Evolutionary conservation across 2,329 filamentous ascomycete species (phyloP), one percentile per base, ranked within the genome.

Genomic region (Paraconiothyrium brasiliense): DNA sequence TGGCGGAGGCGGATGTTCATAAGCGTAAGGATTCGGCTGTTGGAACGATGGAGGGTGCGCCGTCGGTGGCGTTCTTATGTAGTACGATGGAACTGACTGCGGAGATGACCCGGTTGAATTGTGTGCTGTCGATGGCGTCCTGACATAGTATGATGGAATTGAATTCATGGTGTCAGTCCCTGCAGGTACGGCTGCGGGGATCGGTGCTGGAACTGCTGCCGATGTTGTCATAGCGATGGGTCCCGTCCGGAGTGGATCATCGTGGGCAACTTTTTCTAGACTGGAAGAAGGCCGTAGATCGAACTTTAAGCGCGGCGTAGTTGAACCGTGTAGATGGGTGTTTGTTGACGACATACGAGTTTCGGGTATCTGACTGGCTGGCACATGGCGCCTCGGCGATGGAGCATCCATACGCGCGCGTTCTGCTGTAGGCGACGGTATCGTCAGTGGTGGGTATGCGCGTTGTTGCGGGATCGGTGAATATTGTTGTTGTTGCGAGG

Each of bases 81-180:
- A 57, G 27, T 58, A 58, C 24, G 60, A 58, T 1, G 58, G 57
- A 7, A 60, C 37, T 10, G 61, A 39, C 20, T 57, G 54, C 35
- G 47, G 59, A 27, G 59, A 56, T 48, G 59, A 57, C 37, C 59
- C 60, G 11, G 44, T 56, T 6, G 66, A 56, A 3, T 46, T 44
- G 10, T 57, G 52, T 5, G 51, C 32, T 6, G 55, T 59, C 11
- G 63, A 57, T 34, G 64, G 59, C 6, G 64, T 60, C 39, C 27
- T 51, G 44, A 60, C 37, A 39, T 66, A 60, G 57, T 63, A 60
- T 8, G 47, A 54, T 16, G 64, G 59, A 13, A 64, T 57, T 9
- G 58, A 57, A 32, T 16, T n/a, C 8, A n/a, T 41, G 39, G 39
- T n/a, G 20, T 37, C n/a, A 41, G 35, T 41, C 14, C 32, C 51